A percentile compares a stretch with the other conserved stretches of the same genome.
These are phyloP conservation scores for Blumeriella jaapii DNA, from an alignment of 2,329 filamentous ascomycete genomes.

Conservation along the genomic window DNA sequence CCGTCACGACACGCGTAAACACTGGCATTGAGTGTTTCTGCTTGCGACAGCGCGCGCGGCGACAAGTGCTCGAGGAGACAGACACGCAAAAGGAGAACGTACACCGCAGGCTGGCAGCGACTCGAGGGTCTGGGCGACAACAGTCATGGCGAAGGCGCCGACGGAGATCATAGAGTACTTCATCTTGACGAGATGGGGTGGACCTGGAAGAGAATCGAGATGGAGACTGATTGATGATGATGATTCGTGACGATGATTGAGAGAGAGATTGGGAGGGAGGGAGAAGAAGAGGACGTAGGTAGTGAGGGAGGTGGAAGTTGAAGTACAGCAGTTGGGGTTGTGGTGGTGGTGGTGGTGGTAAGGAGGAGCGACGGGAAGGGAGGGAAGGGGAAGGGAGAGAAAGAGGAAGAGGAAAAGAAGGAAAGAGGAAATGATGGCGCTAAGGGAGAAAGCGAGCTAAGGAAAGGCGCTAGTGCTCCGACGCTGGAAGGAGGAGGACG, in stretches of 20 bases:
- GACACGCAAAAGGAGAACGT: constrained; percentile 14
- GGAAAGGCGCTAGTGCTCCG: too few relatives aligned
- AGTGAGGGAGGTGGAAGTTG: not conserved
- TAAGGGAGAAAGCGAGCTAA: too few relatives aligned
- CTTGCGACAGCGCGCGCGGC: not conserved
- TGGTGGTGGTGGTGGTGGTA: not conserved
- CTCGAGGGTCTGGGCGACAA: constrained; percentile 18
- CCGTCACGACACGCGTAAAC: not conserved
- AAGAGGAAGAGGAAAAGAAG: too few relatives aligned
- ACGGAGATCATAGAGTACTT: constrained; percentile 22
- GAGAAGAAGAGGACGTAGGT: not conserved
- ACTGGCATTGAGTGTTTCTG: not conserved
- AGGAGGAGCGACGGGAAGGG: not conserved
- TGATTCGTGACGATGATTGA: not conserved
- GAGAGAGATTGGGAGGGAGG: not conserved
- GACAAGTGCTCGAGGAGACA: not conserved
- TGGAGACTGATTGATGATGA: constrained; percentile 1
- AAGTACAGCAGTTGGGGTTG: not conserved
- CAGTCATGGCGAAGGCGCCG: constrained; percentile 19
- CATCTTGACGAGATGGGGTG: constrained; percentile 19
- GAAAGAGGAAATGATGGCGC: too few relatives aligned
- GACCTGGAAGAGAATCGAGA: not conserved
- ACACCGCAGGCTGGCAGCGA: constrained; percentile 26
- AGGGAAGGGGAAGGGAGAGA: not conserved
- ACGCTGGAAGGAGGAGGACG: too few relatives aligned